These are phyloP conservation scores for Rhynchosporium graminicola DNA, from an alignment of 2,329 filamentous ascomycete genomes.

Conservation along the genomic window DNA sequence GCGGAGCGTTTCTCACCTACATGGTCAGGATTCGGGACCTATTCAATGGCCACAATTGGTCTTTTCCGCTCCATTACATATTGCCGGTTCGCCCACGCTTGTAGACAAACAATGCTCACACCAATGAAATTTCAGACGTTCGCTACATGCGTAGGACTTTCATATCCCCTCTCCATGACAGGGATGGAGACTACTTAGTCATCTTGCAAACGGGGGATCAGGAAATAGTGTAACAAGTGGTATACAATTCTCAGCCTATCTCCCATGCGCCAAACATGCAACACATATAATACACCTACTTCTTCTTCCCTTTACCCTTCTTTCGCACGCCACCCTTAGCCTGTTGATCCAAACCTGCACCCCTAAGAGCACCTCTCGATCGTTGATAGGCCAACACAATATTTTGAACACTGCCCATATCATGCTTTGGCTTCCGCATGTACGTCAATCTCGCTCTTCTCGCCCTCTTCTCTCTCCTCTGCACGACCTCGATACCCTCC, in stretches of 20 bases:
- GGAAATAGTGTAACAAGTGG: not conserved
- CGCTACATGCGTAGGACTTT: no score
- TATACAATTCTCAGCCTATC: slow-evolving; percentile 14
- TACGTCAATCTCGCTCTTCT: slow-evolving; percentile 87
- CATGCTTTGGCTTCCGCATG: slow-evolving; percentile 85
- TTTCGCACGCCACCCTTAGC: slow-evolving; percentile 34
- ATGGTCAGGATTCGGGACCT: no score
- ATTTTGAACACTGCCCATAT: slow-evolving; percentile 82
- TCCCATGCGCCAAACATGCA: slow-evolving; percentile 25
- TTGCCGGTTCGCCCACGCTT: no score
- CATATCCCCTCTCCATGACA: no score
- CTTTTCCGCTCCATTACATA: no score
- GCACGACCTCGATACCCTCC: slow-evolving; percentile 88
- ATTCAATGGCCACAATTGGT: no score
- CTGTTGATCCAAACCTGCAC: slow-evolving; percentile 26
- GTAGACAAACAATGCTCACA: no score
- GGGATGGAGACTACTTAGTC: no score
- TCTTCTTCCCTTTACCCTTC: slow-evolving; percentile 35
- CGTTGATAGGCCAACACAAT: slow-evolving; percentile 69
- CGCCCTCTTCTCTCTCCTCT: slow-evolving; percentile 80
- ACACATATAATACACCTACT: slow-evolving; percentile 30
- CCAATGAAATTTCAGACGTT: no score
- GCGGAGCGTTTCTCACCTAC: no score
- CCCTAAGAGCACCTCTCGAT: slow-evolving; percentile 49
- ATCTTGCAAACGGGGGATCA: no score